Percentiles rank a stretch among this genome's conserved stretches.
Evolutionary conservation across 2,329 filamentous ascomycete genomes (phyloP).

Genomic region (Capronia coronata): DNA sequence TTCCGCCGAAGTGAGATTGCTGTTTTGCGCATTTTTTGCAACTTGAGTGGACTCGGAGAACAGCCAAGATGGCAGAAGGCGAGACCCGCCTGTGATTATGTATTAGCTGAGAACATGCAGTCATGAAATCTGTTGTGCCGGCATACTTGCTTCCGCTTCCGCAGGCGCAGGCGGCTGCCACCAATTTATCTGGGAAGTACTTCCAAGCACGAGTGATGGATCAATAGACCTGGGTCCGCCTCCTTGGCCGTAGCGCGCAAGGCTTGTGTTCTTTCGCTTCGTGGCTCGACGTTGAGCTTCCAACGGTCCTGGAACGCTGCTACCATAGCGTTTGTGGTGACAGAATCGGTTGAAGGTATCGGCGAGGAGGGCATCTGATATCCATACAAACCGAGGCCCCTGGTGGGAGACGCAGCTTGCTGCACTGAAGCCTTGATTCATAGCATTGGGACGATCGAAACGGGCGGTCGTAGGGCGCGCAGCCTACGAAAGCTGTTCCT

Average conservation of each 20-base stretch:
- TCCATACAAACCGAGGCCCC: slow-evolving; percentile 34
- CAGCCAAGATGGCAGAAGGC: slow-evolving; percentile 16
- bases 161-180: slow-evolving; percentile 17
- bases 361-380: slow-evolving; percentile 41
- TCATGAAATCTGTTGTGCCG: no score
- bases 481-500: neutral
- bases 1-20: neutral
- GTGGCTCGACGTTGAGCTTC: slow-evolving; percentile 53
- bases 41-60: neutral
- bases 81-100: slow-evolving; percentile 1
- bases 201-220: slow-evolving; percentile 38
- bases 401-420: slow-evolving; percentile 21
- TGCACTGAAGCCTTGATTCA: slow-evolving; percentile 22
- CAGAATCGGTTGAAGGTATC: slow-evolving; percentile 45
- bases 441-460: slow-evolving; percentile 21
- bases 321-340: slow-evolving; percentile 50
- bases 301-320: slow-evolving; percentile 56
- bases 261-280: slow-evolving; percentile 50
- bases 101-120: neutral
- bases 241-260: slow-evolving; percentile 35
- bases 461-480: neutral
- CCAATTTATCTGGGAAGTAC: slow-evolving; percentile 21
- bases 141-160: neutral
- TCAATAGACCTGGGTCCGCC: slow-evolving; percentile 31
- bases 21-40: neutral